Evolutionary conservation across 805 yeast species (phyloP).

Genomic region (Sugiyamaella americana): DNA sequence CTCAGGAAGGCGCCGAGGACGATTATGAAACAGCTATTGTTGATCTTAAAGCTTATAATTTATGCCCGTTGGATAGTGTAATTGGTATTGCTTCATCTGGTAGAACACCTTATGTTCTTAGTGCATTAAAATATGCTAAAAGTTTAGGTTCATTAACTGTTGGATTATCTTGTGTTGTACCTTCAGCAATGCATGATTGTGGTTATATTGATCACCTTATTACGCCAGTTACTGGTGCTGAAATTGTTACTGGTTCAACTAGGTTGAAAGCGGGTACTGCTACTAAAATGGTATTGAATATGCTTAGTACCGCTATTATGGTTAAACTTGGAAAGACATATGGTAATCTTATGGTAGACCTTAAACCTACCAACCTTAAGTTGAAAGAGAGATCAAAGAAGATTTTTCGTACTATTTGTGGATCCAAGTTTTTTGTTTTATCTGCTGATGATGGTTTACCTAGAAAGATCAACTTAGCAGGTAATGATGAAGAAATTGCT

Average conservation of each 20-base stretch:
- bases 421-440: constrained; percentile 3
- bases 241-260: constrained; percentile 25
- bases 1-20: constrained; percentile 29
- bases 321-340: constrained; percentile 24
- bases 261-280: constrained; percentile 27
- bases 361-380: constrained; percentile 22
- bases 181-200: constrained; percentile 15
- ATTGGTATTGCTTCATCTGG: constrained; percentile 30
- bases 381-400: constrained; percentile 19
- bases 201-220: constrained; percentile 17
- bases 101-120: constrained; percentile 28
- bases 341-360: constrained; percentile 26
- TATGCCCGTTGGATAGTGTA: constrained; percentile 21
- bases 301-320: constrained; percentile 25
- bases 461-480: background rate
- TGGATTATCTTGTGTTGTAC: constrained; percentile 21
- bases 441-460: background rate
- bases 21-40: constrained; percentile 15
- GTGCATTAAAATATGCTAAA: constrained; percentile 23
- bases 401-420: constrained; percentile 19
- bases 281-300: constrained; percentile 25
- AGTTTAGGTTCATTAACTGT: constrained; percentile 23
- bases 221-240: constrained; percentile 24
- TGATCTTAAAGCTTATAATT: constrained; percentile 19
- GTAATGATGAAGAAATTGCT: constrained; percentile 1